These are phyloP conservation scores for Ceratobasidium sp. DNA, from an alignment of 1,284 basidiomycete genomes.

Conservation along the genomic window DNA sequence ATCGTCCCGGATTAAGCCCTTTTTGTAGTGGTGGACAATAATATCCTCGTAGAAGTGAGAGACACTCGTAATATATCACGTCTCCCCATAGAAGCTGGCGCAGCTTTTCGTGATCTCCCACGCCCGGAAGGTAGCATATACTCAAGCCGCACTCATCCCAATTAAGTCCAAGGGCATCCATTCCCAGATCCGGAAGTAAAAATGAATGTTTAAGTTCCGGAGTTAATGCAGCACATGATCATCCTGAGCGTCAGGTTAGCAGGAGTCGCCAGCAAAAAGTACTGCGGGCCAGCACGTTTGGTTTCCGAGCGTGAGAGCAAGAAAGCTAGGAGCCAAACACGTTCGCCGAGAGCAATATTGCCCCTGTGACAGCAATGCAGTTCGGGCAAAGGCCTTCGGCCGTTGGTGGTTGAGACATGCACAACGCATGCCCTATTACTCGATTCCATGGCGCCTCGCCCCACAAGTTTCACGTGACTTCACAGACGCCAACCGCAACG, in stretches of 20 bases:
- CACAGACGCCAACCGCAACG: constrained; percentile 13
- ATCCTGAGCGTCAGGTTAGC: neutral
- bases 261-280: neutral
- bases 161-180: too few species aligned
- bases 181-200: too few species aligned
- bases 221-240: neutral
- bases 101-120: neutral
- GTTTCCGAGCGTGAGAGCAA: neutral
- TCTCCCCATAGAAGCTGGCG: neutral
- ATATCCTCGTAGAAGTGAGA: too few species aligned
- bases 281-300: neutral
- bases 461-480: neutral
- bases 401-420: neutral
- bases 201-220: neutral
- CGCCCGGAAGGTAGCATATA: neutral
- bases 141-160: neutral
- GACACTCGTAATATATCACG: neutral
- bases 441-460: neutral
- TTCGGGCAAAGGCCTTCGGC: neutral
- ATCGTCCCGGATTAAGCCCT: too few species aligned
- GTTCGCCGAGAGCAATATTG: too few species aligned
- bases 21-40: too few species aligned
- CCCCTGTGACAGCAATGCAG: neutral
- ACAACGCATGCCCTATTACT: neutral
- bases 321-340: neutral